Evolutionary conservation across 805 yeast species (phyloP).

Genomic region (Wickerhamiella musiphila): DNA sequence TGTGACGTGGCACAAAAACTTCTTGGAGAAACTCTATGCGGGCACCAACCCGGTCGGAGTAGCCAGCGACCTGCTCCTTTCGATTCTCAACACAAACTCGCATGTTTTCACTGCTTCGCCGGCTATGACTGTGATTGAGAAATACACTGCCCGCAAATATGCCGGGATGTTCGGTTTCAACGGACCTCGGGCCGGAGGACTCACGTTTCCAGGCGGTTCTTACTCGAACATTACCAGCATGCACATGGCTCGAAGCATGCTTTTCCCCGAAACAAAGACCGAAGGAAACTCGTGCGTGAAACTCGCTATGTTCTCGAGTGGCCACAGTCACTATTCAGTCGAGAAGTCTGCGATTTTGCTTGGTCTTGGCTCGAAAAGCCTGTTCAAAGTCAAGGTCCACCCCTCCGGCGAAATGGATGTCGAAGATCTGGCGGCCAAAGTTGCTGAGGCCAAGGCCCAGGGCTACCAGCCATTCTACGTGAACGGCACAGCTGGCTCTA

Average conservation of each 20-base stretch:
- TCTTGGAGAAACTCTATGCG: slow-evolving; percentile 68
- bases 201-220: slow-evolving; percentile 76
- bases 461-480: slow-evolving; percentile 61
- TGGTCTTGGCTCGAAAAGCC: slow-evolving; percentile 48
- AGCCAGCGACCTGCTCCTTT: slow-evolving; percentile 48
- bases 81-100: slow-evolving; percentile 62
- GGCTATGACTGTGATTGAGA: slow-evolving; percentile 57
- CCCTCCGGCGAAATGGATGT: slow-evolving; percentile 39
- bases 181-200: slow-evolving; percentile 49
- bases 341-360: slow-evolving; percentile 64
- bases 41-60: slow-evolving; percentile 77
- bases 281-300: slow-evolving; percentile 35
- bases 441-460: slow-evolving; percentile 27
- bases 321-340: slow-evolving; percentile 64
- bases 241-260: slow-evolving; percentile 53
- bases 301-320: slow-evolving; percentile 55
- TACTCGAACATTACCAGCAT: slow-evolving; percentile 70
- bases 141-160: slow-evolving; percentile 45
- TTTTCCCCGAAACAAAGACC: slow-evolving; percentile 51
- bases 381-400: slow-evolving; percentile 46
- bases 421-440: slow-evolving; percentile 28
- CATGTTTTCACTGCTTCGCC: slow-evolving; percentile 79
- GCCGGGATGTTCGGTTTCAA: slow-evolving; percentile 45
- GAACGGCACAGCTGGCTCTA: slow-evolving; percentile 78
- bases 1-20: slow-evolving; percentile 78